Evolutionary conservation across 768 basidiomycete genomes (phyloP).

Genomic region (Dictyophora rubrovolvata): DNA sequence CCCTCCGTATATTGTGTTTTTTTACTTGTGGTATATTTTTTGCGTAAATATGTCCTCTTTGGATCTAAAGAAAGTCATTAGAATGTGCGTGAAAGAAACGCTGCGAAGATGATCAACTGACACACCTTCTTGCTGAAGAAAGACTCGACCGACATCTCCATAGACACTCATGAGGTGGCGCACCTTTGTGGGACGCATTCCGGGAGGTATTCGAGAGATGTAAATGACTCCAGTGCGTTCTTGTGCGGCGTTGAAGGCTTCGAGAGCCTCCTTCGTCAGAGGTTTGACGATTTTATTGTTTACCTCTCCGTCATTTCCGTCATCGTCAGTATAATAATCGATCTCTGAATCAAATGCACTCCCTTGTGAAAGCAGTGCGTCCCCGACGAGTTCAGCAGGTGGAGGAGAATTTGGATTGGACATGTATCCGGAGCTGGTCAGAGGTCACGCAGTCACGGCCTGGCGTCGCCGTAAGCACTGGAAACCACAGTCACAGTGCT

Average conservation of each 20-base stretch:
- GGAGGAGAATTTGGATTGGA: not conserved
- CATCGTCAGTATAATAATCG: not conserved
- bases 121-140: slow-evolving; percentile 85
- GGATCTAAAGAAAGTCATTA: slow-evolving; percentile 40
- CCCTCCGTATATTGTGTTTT: slow-evolving; percentile 89
- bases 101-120: not conserved
- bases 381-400: not conserved
- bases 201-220: slow-evolving; percentile 92
- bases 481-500: too few relatives aligned
- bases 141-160: slow-evolving; percentile 87
- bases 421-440: too few relatives aligned
- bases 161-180: slow-evolving; percentile 85
- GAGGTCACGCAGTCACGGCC: too few relatives aligned
- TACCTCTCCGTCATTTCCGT: not conserved
- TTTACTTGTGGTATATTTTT: slow-evolving; percentile 74
- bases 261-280: slow-evolving; percentile 63
- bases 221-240: slow-evolving; percentile 81
- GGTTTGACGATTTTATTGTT: slow-evolving; percentile 32
- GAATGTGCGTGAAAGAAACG: not conserved
- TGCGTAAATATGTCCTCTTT: slow-evolving; percentile 76
- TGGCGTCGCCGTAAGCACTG: not conserved
- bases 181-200: slow-evolving; percentile 95
- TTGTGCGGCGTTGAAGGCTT: slow-evolving; percentile 62
- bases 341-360: not conserved
- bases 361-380: not conserved